Evolutionary conservation across 306 rosid species (phyloP), one percentile per base, ranked within the genome.

Genomic region (Inga laurina): DNA sequence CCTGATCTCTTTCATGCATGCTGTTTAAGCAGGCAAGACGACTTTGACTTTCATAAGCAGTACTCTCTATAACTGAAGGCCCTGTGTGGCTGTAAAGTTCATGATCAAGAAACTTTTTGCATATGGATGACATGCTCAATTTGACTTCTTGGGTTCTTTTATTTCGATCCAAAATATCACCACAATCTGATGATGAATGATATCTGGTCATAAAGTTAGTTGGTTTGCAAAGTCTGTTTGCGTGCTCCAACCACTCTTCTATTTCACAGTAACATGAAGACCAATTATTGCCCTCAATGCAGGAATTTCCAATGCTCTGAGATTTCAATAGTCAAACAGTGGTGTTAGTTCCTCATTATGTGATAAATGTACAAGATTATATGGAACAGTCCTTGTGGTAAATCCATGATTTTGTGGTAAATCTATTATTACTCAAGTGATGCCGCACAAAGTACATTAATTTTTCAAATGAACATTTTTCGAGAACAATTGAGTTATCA

Each of bases 181-280:
- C 72, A 15, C 54, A 13, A 27, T 70, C 77, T 75, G 78, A 44
- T 77, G 68, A 49, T 44, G 21, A 37, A 21, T 32, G 76, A 65
- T 35, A 43, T 81, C 82, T 70, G 71, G 52, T 70, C 14, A 69
- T 72, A 44, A 80, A 77, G 67, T 77, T 37, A 75, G 81, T 80
- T 34, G 78, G 14, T 57, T 46, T 82, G 75, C 88, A 81, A 79
- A 72, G 75, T 51, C 43, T 89, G 27, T 78, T 82, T 52, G 86
- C 85, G 37, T 87, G 83, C 79, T 90, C 90, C 79, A 88, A 65
- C 87, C 90, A 83, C 74, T 90, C 93, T 79, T 89, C 86, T 79
- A 82, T 79, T 48, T 88, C 88, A 64, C 72, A 79, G 69, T 75
- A 71, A 79, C 93, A 76, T 69, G 41, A 64, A 22, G 81, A 74